These are phyloP conservation scores for Termitomyces sp. DNA, from an alignment of 768 basidiomycete species.

Conservation along the genomic window DNA sequence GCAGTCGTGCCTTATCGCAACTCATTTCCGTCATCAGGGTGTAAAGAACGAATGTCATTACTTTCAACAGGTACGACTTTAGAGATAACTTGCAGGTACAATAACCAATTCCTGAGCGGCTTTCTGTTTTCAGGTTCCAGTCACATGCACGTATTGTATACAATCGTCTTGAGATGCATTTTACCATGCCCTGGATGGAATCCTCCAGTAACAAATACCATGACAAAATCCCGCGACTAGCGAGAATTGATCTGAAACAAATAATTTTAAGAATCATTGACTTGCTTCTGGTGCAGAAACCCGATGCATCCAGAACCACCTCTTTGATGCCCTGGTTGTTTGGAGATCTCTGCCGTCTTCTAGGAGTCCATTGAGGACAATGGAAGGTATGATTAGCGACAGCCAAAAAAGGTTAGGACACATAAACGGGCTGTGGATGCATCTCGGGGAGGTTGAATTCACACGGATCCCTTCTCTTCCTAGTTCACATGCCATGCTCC, in stretches of 20 bases:
- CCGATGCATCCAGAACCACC: conserved; percentile 42
- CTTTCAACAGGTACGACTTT: not conserved
- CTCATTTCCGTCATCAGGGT: not conserved
- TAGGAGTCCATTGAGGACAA: conserved; percentile 14
- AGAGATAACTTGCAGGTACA: not conserved
- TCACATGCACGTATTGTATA: too few relatives aligned
- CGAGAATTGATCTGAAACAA: not conserved
- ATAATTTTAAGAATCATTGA: conserved; percentile 23
- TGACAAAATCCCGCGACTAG: conserved; percentile 18
- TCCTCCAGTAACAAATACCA: conserved; percentile 53
- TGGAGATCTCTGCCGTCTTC: conserved; percentile 67
- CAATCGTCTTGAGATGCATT: too few relatives aligned
- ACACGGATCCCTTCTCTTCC: conserved; percentile 43
- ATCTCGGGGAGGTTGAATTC: conserved; percentile 72
- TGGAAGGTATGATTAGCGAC: not conserved
- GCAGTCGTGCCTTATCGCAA: not conserved
- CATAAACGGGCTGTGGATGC: conserved; percentile 57
- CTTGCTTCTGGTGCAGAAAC: conserved; percentile 17
- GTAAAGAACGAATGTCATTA: not conserved
- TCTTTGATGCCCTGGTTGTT: conserved; percentile 53
- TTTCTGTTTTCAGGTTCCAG: not conserved
- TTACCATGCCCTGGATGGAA: conserved; percentile 50
- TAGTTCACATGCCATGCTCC: conserved; percentile 71
- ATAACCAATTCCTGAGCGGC: too few relatives aligned
- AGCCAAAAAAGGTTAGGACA: not conserved